Conservation (phyloP, 495 filamentous ascomycete species). For the Penicillium angulare region DNA sequence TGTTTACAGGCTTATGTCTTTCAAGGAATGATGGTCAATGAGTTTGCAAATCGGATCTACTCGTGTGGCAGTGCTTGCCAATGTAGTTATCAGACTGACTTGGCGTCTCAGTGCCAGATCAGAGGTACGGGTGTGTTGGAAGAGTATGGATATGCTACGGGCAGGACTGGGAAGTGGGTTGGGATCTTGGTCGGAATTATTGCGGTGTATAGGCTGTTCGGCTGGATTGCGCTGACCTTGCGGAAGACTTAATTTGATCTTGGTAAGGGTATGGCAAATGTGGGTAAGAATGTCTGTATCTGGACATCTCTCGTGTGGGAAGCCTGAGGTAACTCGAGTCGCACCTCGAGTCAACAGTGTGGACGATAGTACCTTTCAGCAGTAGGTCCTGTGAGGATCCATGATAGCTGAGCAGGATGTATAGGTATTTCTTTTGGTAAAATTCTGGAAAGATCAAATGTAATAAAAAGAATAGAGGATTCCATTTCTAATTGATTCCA, state of each 20-base stretch:
- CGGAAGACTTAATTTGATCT: conserved; percentile 20
- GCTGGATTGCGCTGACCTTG: conserved; percentile 43
- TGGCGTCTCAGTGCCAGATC: conserved; percentile 64
- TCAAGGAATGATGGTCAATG: conserved; percentile 89
- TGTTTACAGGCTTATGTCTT: conserved; percentile 64
- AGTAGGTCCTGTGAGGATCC: no score
- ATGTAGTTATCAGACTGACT: conserved; percentile 67
- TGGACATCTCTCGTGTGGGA: no score
- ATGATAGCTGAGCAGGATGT: no score
- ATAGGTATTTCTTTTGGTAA: no score
- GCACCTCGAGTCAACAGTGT: no score
- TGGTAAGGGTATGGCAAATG: not conserved
- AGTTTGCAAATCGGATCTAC: conserved; percentile 64
- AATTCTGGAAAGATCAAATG: no score
- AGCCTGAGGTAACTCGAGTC: no score
- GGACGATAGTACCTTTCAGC: no score
- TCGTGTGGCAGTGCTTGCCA: conserved; percentile 55
- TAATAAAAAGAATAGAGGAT: no score
- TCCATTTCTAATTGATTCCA: no score
- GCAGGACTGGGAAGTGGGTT: conserved; percentile 64
- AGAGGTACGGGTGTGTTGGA: conserved; percentile 64
- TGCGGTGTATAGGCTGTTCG: conserved; percentile 67
- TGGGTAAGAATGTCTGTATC: no score
- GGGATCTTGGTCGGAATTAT: conserved; percentile 76
- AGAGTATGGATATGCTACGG: conserved; percentile 63